Conservation (phyloP, 1,284 basidiomycete genomes). For the Fomitopsis pinicola region DNA sequence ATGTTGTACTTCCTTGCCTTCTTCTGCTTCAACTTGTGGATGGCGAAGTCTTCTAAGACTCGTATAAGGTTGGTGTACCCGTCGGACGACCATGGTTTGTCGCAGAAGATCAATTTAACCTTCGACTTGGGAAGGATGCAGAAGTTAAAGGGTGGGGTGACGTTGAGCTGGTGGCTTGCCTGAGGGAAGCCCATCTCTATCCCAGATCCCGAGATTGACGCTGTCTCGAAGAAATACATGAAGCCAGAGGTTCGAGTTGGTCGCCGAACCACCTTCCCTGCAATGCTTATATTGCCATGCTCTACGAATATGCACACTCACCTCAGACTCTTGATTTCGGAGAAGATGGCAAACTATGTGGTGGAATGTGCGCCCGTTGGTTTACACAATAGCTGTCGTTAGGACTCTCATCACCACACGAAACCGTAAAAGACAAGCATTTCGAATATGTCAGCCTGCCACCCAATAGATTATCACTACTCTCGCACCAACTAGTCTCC, state of each 20-base stretch:
- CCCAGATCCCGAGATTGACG: not conserved
- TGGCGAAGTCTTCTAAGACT: not conserved
- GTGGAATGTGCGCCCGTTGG: not conserved
- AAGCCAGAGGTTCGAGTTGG: not conserved
- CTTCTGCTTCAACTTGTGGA: not conserved
- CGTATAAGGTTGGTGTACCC: not conserved
- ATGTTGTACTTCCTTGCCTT: not conserved
- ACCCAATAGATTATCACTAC: too few relatives aligned
- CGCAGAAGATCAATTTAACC: slow-evolving; percentile 2
- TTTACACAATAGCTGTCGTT: not conserved
- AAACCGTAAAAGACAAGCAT: too few relatives aligned
- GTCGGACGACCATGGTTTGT: slow-evolving; percentile 1
- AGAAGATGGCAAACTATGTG: too few relatives aligned
- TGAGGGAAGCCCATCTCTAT: not conserved
- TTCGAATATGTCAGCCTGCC: too few relatives aligned
- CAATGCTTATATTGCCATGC: too few relatives aligned
- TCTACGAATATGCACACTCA: too few relatives aligned
- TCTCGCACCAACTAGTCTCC: too few relatives aligned
- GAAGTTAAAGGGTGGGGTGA: slow-evolving; percentile 1
- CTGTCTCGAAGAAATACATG: not conserved
- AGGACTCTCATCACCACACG: not conserved
- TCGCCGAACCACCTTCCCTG: too few relatives aligned
- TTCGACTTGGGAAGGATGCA: not conserved
- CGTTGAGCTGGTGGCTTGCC: slow-evolving; percentile 1
- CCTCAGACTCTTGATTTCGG: too few relatives aligned